Conservation (phyloP, 2,329 filamentous ascomycete species). For the Colletotrichum noveboracense region DNA sequence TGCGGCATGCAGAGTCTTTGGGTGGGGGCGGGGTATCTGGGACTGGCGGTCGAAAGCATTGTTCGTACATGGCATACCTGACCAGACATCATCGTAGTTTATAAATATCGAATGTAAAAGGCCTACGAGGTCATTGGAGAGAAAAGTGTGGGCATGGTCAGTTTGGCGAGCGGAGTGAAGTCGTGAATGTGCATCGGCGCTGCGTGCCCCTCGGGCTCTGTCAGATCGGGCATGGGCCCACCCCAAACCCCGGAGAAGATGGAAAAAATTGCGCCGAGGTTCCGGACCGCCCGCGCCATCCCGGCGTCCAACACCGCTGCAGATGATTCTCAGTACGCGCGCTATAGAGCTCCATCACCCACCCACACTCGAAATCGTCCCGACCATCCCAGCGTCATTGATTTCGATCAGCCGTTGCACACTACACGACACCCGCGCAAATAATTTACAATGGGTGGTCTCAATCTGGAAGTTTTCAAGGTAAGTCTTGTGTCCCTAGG, state of each 20-base stretch:
- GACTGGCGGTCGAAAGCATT: conserved; percentile 1
- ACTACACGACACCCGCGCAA: neutral
- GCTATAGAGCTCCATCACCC: neutral
- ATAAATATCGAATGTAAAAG: neutral
- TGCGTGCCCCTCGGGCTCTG: neutral
- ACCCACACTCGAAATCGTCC: neutral
- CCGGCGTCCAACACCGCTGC: conserved; percentile 7
- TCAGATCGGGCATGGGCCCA: conserved; percentile 8
- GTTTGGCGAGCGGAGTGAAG: neutral
- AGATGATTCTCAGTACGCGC: conserved; percentile 8
- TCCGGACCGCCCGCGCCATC: neutral
- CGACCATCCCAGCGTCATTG: conserved; percentile 8
- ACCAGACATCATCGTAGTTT: conserved; percentile 13
- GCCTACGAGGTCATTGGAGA: neutral
- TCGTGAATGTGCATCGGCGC: neutral
- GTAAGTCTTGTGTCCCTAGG: conserved; percentile 47
- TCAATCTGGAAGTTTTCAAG: conserved; percentile 91
- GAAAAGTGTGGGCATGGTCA: neutral
- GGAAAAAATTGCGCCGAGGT: conserved; percentile 18
- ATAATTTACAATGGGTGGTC: conserved; percentile 64
- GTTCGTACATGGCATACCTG: conserved; percentile 9
- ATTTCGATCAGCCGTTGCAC: neutral
- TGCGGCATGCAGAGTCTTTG: conserved; percentile 7
- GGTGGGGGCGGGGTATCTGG: conserved; percentile 1
- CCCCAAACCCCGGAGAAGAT: conserved; percentile 3